Base-by-base conservation (phyloP, 2,329 filamentous ascomycete species). In the Nannizzia gypsea region DNA sequence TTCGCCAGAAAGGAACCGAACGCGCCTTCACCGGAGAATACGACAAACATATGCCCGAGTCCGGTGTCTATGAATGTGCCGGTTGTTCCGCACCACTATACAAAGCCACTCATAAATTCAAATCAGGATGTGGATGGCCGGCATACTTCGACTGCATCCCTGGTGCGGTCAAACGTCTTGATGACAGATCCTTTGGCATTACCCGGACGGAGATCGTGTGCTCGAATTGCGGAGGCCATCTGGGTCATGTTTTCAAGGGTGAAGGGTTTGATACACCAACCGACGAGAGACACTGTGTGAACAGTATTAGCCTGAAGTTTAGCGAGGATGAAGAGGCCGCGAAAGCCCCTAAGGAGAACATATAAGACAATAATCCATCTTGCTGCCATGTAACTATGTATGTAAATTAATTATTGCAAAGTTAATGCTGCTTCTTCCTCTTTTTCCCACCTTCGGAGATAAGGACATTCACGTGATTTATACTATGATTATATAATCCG, bases 111-210 rank as follows among this genome's bases (percentile, higher is more conserved):
- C 91, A 96, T 76, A 99, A 99, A 74, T 99, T 99, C 81, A 89
- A 89, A 74, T 95, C 89, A 17, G 90, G 90, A 46, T 99, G 93
- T 74, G 93, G 93, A 63, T 99, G 93, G 93, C 93, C 93, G 0
- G 93, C 93, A 11, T 99, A 97, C 76, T 99, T 92, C 72, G 93
- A 99, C 74, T 92, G 87, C 65, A 83, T 99, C 57, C 92, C 93
- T 0, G 91, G 90, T 1, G 92, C 92, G 0, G 90, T 99, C 11
- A 89, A 83, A 38, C 81, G 92, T 63, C 87, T 92, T 69, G 83
- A 84, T 64, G 93, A 99, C 73, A 77, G 75, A 55, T 79, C 84
- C 0, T 81, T 90, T 57, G 92, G 92, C 54, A 95, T 96, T 89
- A 72, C 80, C 69, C 80, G 93, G 65, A 96, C 85, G 13, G 93